Base-by-base conservation (phyloP, 345 rosid genomes). In the Capsella bursapastoris region DNA sequence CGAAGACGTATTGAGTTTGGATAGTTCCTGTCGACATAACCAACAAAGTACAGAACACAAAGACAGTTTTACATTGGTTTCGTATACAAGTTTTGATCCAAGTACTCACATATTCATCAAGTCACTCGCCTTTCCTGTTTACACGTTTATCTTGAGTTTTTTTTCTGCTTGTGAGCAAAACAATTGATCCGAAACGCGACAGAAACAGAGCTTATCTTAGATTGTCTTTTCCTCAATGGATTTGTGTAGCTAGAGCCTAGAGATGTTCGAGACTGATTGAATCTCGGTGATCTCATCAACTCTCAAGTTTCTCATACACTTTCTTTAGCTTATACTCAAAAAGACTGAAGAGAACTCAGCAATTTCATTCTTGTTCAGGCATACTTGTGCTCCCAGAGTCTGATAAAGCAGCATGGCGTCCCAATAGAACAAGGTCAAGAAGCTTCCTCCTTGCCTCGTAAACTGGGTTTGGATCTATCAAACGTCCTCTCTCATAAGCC, bases 361-460 rank as follows among this genome's bases (percentile, higher is more conserved):
- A 52, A 1, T 35, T 58, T 58, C 52, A 38, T 25, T 79, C 83
- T 47, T 82, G 80, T 48, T 74, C 73, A 37, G 58, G 66, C 63
- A 49, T 68, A 53, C 68, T 25, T 41, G 70, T 65, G 40, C 57
- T 77, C 64, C 28, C 76, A 5, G 74, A 53, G 12, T 71, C 82
- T 56, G 62, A 68, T 66, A 79, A 64, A 79, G 78, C 66, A 41
- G 80, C 85, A 68, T 74, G 86, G 34, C 88, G 88, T 49, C 97
- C 97, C 73, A 92, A 72, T 22, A 92, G 35, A 45, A 95, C 91
- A 62, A 95, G 92, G 79, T 95, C 85, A 57, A 92, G 83, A 70
- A 95, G 97, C 84, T 86, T 90, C 76, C 89, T 89, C 82, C 97
- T 84, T 0, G 70, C 87, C 22, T 76, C 73, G 31, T 90, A 88